Base-by-base conservation (phyloP, 352 stramenopile species). In the Blastocystis hominis region DNA sequence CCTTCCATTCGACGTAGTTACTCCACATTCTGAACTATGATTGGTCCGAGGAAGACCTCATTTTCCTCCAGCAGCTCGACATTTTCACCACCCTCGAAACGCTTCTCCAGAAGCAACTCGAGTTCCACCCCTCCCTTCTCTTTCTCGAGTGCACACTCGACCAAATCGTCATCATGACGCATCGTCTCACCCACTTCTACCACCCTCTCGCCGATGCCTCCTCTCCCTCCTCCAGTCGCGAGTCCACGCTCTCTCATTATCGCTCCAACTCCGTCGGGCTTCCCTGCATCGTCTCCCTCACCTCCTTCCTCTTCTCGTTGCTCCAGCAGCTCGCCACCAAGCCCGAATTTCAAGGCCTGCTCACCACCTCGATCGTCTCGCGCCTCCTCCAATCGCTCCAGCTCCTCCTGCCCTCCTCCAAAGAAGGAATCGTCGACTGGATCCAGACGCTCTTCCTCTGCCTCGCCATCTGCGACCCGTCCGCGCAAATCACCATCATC, bases 11-110 rank as follows among this genome's bases (percentile, higher is more conserved):
- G 10, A 59, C n/a, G 13, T 59, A 59, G 50, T 59, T 59, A 20
- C 13, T 59, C 50, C n/a, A 20, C n/a, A 20, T 59, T 59, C 50
- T 59, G 50, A 59, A 59, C n/a, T 59, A 59, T 59, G 50, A 59
- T 20, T 59, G 50, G 36, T 55, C 44, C 24, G 66, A 77, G 55
- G 66, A 56, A 1, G 36, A 77, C 50, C n/a, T 77, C 44, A 40
- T 77, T 17, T 77, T 77, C n/a, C 66, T 77, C 5, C 66, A 77
- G n/a, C 66, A 77, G 55, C 66, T 77, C 10, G 66, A 77, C n/a
- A 38, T 77, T 20, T 56, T 77, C 17, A 20, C 46, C 50, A 55
- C 66, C 55, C 66, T 77, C 3, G 44, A 53, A 17, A 61, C n/a
- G 38, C 66, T 77, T 2, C 66, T 77, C 40, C 17, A 40, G 44